These are phyloP conservation scores for Lanmaoa pseudosensibilis DNA, from an alignment of 768 basidiomycete genomes.

Conservation along the genomic window DNA sequence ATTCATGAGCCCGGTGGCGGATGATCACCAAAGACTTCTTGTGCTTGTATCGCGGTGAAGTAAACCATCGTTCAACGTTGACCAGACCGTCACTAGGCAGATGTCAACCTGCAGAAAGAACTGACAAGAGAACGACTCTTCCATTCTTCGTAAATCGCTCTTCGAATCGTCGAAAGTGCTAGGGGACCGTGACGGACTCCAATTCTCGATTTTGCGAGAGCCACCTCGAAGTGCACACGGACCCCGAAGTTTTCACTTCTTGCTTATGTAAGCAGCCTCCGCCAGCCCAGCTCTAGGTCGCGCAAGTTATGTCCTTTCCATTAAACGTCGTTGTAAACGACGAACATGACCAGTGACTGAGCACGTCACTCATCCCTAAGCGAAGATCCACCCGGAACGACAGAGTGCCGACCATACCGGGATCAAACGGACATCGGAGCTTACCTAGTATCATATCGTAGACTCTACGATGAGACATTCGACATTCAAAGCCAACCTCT, in stretches of 20 bases:
- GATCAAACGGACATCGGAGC: background rate
- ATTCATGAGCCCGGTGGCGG: slow-evolving; percentile 22
- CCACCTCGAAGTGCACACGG: background rate
- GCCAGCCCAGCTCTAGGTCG: too few species aligned
- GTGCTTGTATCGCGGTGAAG: slow-evolving; percentile 1
- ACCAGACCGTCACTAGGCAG: slow-evolving; percentile 5
- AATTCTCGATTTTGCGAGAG: slow-evolving; percentile 19
- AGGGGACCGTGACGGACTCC: slow-evolving; percentile 9
- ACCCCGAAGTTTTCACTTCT: background rate
- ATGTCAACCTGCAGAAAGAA: slow-evolving; percentile 6
- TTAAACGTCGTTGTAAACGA: too few species aligned
- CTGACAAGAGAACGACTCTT: slow-evolving; percentile 12
- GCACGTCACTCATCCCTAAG: background rate
- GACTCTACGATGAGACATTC: background rate
- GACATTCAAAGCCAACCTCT: background rate
- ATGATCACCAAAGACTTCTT: slow-evolving; percentile 3
- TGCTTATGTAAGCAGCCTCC: slow-evolving; percentile 12
- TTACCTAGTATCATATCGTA: background rate
- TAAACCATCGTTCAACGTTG: background rate
- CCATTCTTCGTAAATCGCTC: slow-evolving; percentile 22
- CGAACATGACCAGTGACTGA: background rate
- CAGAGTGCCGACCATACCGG: slow-evolving; percentile 3
- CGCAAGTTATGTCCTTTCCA: too few species aligned
- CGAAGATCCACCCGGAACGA: background rate
- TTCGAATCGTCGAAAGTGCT: slow-evolving; percentile 15